Conservation (phyloP, 2,329 filamentous ascomycete species). For the Sporothrix schenckii region DNA sequence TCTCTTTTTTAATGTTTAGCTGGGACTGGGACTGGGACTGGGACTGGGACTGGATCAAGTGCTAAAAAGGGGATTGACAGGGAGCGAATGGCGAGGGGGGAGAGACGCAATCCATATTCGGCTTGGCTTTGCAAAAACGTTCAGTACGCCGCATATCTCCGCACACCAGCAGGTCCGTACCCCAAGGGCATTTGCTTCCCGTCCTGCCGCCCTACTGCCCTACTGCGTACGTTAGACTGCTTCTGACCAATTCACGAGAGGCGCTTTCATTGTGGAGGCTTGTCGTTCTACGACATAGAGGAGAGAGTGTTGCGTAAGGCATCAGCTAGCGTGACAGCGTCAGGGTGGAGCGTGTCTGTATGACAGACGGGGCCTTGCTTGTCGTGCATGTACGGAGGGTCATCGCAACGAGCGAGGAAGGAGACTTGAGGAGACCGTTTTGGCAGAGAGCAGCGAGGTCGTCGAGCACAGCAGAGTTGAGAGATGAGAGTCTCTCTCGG, state of each 20-base stretch:
- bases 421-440: neutral
- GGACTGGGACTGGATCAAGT: neutral
- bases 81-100: neutral
- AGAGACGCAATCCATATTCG: no score
- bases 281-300: neutral
- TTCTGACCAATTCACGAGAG: no score
- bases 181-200: no score
- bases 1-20: neutral
- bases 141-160: slow-evolving; percentile 7
- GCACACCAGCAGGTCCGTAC: no score
- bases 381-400: no score
- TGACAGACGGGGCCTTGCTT: neutral
- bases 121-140: neutral
- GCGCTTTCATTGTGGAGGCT: neutral
- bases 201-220: no score
- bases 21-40: no score
- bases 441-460: neutral
- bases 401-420: no score
- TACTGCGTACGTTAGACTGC: no score
- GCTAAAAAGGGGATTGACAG: neutral
- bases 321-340: slow-evolving; percentile 8
- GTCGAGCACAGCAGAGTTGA: neutral
- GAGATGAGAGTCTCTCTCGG: slow-evolving; percentile 13
- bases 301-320: slow-evolving; percentile 20
- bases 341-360: neutral